phyloP scores from a whole-genome alignment of 2,329 filamentous ascomycete genomes.

The Orbilia javanica region DNA sequence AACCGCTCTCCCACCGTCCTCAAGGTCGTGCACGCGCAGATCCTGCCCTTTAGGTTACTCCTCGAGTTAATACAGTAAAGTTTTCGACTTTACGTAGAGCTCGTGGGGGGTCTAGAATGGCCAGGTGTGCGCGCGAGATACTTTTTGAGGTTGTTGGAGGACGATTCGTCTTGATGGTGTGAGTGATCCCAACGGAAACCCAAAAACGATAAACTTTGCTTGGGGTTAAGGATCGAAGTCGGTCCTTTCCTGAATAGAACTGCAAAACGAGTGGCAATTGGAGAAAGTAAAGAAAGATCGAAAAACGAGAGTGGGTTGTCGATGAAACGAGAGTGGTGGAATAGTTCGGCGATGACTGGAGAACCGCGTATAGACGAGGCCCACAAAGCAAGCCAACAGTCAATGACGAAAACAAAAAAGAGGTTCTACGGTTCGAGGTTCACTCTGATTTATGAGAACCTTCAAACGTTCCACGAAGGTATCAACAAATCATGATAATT shows the following conservation, averaged over 20 bases:
- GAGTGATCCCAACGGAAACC: slow-evolving; percentile 32
- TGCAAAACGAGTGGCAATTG: slow-evolving; percentile 8
- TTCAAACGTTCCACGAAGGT: slow-evolving; percentile 33
- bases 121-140: slow-evolving; percentile 51
- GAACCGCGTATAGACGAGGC: slow-evolving; percentile 19
- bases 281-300: background rate
- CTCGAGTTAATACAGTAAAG: slow-evolving; percentile 45
- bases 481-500: slow-evolving; percentile 56
- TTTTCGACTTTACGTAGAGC: slow-evolving; percentile 30
- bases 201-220: slow-evolving; percentile 31
- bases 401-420: slow-evolving; percentile 33
- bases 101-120: slow-evolving; percentile 50
- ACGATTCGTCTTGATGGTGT: slow-evolving; percentile 27
- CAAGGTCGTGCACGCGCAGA: slow-evolving; percentile 38
- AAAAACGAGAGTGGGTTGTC: slow-evolving; percentile 4
- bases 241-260: slow-evolving; percentile 16
- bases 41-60: slow-evolving; percentile 26
- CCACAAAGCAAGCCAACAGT: slow-evolving; percentile 19
- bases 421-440: slow-evolving; percentile 39
- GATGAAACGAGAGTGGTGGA: slow-evolving; percentile 12
- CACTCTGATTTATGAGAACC: slow-evolving; percentile 50
- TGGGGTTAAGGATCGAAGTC: slow-evolving; percentile 3
- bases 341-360: slow-evolving; percentile 35
- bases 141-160: slow-evolving; percentile 56
- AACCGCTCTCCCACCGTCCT: slow-evolving; percentile 26